These are phyloP conservation scores for Lachancea kluyveri DNA, from an alignment of 805 yeast species.

Conservation along the genomic window DNA sequence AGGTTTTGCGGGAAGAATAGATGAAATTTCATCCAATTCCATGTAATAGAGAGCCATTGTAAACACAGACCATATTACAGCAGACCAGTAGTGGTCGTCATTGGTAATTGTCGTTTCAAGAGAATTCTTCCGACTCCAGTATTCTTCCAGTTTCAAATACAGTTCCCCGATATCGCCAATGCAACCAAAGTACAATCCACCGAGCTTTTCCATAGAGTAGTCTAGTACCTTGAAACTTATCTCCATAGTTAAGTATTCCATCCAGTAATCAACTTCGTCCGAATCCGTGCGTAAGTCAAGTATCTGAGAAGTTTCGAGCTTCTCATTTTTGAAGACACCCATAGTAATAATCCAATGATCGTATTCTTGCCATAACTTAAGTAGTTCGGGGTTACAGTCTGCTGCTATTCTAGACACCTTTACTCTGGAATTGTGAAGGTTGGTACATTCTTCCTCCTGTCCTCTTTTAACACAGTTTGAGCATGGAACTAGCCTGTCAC, in stretches of 20 bases:
- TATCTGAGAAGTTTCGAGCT: slow-evolving; percentile 5
- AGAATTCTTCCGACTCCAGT: slow-evolving; percentile 19
- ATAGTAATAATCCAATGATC: slow-evolving; percentile 23
- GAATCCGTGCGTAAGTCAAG: slow-evolving; percentile 6
- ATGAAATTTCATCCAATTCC: slow-evolving; percentile 13
- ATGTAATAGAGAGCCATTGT: slow-evolving; percentile 25
- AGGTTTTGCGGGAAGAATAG: slow-evolving; percentile 9
- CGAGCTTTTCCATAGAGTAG: slow-evolving; percentile 27
- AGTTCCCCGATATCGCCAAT: slow-evolving; percentile 27
- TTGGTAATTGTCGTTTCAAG: slow-evolving; percentile 5
- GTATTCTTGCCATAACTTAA: slow-evolving; percentile 26
- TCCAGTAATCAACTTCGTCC: slow-evolving; percentile 13
- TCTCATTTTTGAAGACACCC: slow-evolving; percentile 19
- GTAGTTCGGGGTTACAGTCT: slow-evolving; percentile 11
- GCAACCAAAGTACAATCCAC: slow-evolving; percentile 28
- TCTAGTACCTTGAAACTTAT: slow-evolving; percentile 22
- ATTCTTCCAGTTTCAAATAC: slow-evolving; percentile 19
- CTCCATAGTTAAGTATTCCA: slow-evolving; percentile 13
- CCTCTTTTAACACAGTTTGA: slow-evolving; percentile 27
- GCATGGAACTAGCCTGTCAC: slow-evolving; percentile 31
- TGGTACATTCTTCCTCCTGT: slow-evolving; percentile 19
- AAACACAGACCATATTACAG: slow-evolving; percentile 27
- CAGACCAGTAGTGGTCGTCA: slow-evolving; percentile 23
- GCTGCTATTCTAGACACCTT: slow-evolving; percentile 2
- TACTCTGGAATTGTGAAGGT: neutral